Conservation (phyloP, 805 yeast genomes). For the Jamesozyma hellenica region DNA sequence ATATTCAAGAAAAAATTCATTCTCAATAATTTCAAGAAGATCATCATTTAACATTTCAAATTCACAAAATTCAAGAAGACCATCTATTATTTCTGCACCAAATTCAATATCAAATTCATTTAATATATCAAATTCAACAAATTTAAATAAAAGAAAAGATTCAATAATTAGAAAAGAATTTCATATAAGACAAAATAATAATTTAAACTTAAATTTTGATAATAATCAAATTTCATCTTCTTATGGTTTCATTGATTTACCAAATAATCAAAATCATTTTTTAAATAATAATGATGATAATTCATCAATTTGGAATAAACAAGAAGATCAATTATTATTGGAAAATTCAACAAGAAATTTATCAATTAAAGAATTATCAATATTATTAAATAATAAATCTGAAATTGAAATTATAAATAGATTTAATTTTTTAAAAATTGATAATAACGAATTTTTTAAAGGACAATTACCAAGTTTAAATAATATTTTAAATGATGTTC, state of each 20-base stretch:
- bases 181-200: background rate
- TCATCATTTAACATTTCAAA: constrained; percentile 23
- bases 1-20: constrained; percentile 23
- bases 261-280: constrained; percentile 3
- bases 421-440: constrained; percentile 31
- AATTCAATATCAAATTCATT: constrained; percentile 4
- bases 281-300: background rate
- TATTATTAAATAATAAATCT: constrained; percentile 60
- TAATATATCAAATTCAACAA: background rate
- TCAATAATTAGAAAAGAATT: constrained; percentile 2
- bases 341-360: constrained; percentile 46
- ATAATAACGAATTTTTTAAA: background rate
- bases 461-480: constrained; percentile 14
- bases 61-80: constrained; percentile 21
- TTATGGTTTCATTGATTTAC: constrained; percentile 5
- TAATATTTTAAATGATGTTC: constrained; percentile 13
- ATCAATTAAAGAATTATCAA: constrained; percentile 61
- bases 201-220: background rate
- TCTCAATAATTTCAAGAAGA: constrained; percentile 20
- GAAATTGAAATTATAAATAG: constrained; percentile 63
- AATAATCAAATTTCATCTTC: background rate
- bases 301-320: constrained; percentile 36
- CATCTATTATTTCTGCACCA: constrained; percentile 22
- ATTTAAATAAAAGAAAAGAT: background rate
- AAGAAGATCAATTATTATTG: constrained; percentile 61